phyloP scores from a whole-genome alignment of 179 eudicot species.

The Drosera spatulata region DNA sequence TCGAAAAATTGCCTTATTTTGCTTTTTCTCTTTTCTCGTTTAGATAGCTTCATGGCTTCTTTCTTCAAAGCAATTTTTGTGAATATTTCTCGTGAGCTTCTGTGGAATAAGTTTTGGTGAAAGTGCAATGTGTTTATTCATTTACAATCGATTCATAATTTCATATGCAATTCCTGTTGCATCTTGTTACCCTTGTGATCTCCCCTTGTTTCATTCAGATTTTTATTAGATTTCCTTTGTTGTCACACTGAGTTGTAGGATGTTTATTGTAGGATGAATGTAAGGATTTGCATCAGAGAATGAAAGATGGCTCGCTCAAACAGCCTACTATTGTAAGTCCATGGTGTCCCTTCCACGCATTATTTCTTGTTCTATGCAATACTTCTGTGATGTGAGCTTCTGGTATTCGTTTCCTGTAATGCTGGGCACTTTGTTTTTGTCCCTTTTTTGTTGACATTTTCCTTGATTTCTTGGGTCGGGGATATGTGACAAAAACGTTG shows the following conservation, averaged over 20 bases:
- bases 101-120: too few species aligned
- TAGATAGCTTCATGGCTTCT: too few species aligned
- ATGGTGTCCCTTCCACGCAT: background rate
- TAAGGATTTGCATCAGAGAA: constrained; percentile 27
- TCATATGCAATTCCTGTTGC: background rate
- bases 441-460: background rate
- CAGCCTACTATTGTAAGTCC: constrained; percentile 34
- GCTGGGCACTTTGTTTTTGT: background rate
- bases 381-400: background rate
- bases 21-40: too few species aligned
- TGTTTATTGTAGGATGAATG: constrained; percentile 31
- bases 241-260: background rate
- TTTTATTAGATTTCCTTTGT: background rate
- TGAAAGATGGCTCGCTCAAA: constrained; percentile 32
- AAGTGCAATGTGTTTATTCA: too few species aligned
- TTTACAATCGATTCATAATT: too few species aligned
- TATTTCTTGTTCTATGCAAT: background rate
- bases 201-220: background rate
- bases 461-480: too few species aligned
- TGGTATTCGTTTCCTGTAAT: background rate
- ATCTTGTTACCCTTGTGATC: background rate
- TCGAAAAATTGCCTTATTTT: too few species aligned
- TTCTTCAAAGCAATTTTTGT: too few species aligned
- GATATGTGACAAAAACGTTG: too few species aligned
- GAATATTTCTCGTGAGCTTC: too few species aligned